Base-by-base conservation (phyloP, 1,139 yeast genomes). In the Suhomyces guaymorum region DNA sequence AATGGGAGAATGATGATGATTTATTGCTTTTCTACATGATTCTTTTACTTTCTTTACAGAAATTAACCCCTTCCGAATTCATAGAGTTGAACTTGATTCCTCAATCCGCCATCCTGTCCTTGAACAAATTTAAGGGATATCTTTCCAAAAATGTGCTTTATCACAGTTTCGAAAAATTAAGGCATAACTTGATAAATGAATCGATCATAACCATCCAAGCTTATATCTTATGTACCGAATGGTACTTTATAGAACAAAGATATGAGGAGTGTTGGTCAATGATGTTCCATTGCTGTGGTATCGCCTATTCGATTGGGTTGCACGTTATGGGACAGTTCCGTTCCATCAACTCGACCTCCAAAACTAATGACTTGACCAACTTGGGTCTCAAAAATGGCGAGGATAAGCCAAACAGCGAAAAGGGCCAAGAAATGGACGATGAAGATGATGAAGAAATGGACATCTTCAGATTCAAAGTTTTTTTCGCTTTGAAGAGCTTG, bases 1-100 rank as follows among this genome's bases (percentile, higher is more conserved):
- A 58, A 26, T 73, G 80, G 79, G 74, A 70, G 37, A 59, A 69
- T 41, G 75, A 73, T 42, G 79, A 74, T 48, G 79, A 73, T 38
- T 51, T 75, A 43, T 55, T 75, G 24, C 54, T 74, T 28, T 53
- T 73, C 23, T 59, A 70, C 32, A 70, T 72, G 70, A 59, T 75
- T 13, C 49, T 75, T 19, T 56, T 72, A 8, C 52, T 71, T 8
- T 54, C 72, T 11, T 46, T 73, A 20, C 62, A 68, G 38, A 60
- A 73, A 32, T 44, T 71, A 19, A 61, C 66, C 3, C 70, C 73
- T 26, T 63, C 45, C 30, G 62, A 52, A 39, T 58, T 48, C 54
- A 63, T 55, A 38, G 63, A 48, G 11, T 54, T 49, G 29, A 61
- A 49, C 24, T 44, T 54, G 36, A 44, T 61, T 17, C 42, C 42